Base-by-base conservation (phyloP, 495 filamentous ascomycete species). In the Thozetella sp. region DNA sequence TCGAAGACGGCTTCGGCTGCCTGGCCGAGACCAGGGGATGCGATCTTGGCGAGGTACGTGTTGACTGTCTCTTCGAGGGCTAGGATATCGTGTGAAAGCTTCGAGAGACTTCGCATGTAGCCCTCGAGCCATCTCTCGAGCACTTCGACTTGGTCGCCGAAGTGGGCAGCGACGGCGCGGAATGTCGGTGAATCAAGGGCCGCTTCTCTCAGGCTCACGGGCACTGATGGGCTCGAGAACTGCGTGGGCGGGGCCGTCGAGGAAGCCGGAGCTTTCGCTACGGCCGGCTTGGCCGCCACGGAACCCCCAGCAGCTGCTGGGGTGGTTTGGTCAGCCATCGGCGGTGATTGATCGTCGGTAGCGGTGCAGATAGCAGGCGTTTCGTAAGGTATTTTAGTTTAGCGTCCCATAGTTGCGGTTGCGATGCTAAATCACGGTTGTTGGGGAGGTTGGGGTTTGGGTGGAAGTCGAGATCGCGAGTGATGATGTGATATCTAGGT, bases 171-270 rank as follows among this genome's bases (percentile, higher is more conserved):
- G 13, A 92, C 91, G 27, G 93, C 90, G 60, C 95, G 90, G 74
- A 98, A 99, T 37, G 93, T 96, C 22, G 95, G 95, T 2, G 92
- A 95, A 75, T 99, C 95, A 75, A 97, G 88, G 25, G 93, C 90
- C 51, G 95, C 95, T 83, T 99, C 95, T 80, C 91, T 93, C 57
- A 97, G 83, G 51, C 86, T 84, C 25, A 98, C 96, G n/a, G 95
- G 94, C 37, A 84, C 78, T 34, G 77, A 71, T 46, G 74, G 75
- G 59, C 73, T 65, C 46, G 77, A 55, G 50, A 62, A 62, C 50
- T 69, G 74, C 45, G 63, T 13, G 51, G 64, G 78, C n/a, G 54
- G 56, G 17, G 67, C 70, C 0, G 63, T 73, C 22, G 63, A 48
- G 20, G 43, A 20, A 4, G 43, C 43, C 30, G 30, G 6, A 37